phyloP scores from a whole-genome alignment of 495 filamentous ascomycete genomes.

The Trichoderma orchidacearum region DNA sequence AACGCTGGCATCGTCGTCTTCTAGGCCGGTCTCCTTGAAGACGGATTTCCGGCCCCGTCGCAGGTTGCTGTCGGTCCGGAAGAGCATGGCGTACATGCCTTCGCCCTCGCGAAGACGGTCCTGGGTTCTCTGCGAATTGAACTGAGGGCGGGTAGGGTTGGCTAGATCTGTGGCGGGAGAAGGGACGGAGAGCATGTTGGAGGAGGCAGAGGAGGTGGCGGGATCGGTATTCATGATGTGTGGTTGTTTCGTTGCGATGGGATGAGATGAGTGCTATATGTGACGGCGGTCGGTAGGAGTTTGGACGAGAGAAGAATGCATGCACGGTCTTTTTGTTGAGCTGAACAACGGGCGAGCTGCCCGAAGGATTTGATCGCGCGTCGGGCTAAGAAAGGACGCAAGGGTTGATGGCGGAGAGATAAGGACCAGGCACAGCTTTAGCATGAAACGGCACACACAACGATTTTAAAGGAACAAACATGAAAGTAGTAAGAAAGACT shows the following conservation, averaged over 20 bases:
- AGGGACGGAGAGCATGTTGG: neutral
- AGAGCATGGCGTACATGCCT: slow-evolving; percentile 3
- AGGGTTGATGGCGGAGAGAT: neutral
- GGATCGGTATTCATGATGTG: neutral
- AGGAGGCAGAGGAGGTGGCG: neutral
- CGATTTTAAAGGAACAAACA: neutral
- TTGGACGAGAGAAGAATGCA: neutral
- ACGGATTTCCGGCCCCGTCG: slow-evolving; percentile 14
- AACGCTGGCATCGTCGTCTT: slow-evolving; percentile 9
- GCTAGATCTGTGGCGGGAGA: neutral
- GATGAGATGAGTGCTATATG: too few species aligned
- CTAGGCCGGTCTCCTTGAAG: slow-evolving; percentile 22
- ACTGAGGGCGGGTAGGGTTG: slow-evolving; percentile 13
- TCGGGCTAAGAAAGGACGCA: neutral
- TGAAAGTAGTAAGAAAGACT: too few species aligned
- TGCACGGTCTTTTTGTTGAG: too few species aligned
- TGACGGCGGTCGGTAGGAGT: neutral
- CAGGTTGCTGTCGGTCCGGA: slow-evolving; percentile 10
- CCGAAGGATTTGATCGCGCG: too few species aligned
- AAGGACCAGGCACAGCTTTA: too few species aligned
- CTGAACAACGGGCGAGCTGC: too few species aligned
- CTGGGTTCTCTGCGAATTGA: slow-evolving; percentile 19
- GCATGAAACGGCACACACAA: neutral
- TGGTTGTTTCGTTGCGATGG: neutral
- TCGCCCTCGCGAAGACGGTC: slow-evolving; percentile 22